Evolutionary conservation across 805 yeast genomes (phyloP).

Genomic region (Teunomyces atbi): DNA sequence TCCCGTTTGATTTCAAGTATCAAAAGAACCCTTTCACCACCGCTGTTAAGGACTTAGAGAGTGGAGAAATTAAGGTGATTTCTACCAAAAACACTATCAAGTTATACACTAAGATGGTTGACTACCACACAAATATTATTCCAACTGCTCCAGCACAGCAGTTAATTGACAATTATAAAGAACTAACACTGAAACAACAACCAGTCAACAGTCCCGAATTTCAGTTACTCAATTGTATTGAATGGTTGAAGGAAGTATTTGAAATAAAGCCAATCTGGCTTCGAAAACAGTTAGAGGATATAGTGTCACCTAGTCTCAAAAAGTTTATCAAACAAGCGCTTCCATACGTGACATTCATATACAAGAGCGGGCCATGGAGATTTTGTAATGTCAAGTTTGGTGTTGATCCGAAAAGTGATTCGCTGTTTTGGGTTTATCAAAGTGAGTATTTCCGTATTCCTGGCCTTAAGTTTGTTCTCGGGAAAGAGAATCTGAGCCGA

Average conservation of each 20-base stretch:
- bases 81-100: conserved; percentile 45
- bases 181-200: conserved; percentile 32
- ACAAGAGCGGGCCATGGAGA: conserved; percentile 93
- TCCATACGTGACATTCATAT: conserved; percentile 80
- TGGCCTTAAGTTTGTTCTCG: conserved; percentile 20
- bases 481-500: conserved; percentile 11
- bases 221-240: conserved; percentile 42
- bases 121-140: conserved; percentile 41
- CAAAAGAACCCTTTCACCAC: conserved; percentile 63
- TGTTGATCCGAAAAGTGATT: conserved; percentile 64
- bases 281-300: conserved; percentile 63
- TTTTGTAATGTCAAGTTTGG: conserved; percentile 80
- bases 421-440: conserved; percentile 63
- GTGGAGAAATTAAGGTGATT: conserved; percentile 57
- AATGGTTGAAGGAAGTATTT: conserved; percentile 50
- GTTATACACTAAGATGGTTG: conserved; percentile 53
- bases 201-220: conserved; percentile 29
- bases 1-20: conserved; percentile 77
- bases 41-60: conserved; percentile 50
- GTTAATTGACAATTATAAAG: conserved; percentile 35
- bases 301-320: conserved; percentile 47
- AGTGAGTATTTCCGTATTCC: conserved; percentile 76
- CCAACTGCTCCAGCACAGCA: conserved; percentile 54
- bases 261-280: conserved; percentile 81
- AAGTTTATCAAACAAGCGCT: conserved; percentile 66